These are phyloP conservation scores for Plectosphaerella plurivora DNA, from an alignment of 2,329 filamentous ascomycete genomes.

Conservation along the genomic window DNA sequence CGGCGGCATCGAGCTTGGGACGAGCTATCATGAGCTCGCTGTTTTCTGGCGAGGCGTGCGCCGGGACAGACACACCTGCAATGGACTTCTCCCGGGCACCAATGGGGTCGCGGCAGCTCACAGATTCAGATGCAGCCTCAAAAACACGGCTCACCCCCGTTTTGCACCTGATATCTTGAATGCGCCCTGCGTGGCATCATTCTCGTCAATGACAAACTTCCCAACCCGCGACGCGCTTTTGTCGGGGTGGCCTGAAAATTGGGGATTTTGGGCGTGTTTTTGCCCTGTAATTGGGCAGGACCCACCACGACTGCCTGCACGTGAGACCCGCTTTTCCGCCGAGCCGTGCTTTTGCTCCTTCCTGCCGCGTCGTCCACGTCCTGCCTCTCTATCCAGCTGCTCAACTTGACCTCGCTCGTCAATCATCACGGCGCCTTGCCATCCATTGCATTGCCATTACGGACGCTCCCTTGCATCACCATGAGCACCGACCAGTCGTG, in stretches of 20 bases:
- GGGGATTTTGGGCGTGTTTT: constrained; percentile 1
- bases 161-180: background rate
- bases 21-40: background rate
- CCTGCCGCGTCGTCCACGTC: no score
- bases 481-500: constrained; percentile 1
- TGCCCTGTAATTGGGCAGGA: constrained; percentile 1
- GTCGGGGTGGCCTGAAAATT: constrained; percentile 3
- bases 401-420: no score
- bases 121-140: background rate
- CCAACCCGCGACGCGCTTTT: background rate
- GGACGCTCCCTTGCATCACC: background rate
- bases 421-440: no score
- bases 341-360: constrained; percentile 5
- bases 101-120: background rate
- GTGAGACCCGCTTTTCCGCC: constrained; percentile 12
- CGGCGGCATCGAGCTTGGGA: background rate
- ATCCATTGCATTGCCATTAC: no score
- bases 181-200: background rate
- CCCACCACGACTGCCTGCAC: constrained; percentile 10
- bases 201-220: background rate
- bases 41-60: background rate
- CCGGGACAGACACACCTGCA: background rate
- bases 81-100: background rate
- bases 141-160: background rate
- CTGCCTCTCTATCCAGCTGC: no score